These are phyloP conservation scores for Colletotrichum nymphaeae DNA, from an alignment of 2,329 filamentous ascomycete genomes.

Conservation along the genomic window DNA sequence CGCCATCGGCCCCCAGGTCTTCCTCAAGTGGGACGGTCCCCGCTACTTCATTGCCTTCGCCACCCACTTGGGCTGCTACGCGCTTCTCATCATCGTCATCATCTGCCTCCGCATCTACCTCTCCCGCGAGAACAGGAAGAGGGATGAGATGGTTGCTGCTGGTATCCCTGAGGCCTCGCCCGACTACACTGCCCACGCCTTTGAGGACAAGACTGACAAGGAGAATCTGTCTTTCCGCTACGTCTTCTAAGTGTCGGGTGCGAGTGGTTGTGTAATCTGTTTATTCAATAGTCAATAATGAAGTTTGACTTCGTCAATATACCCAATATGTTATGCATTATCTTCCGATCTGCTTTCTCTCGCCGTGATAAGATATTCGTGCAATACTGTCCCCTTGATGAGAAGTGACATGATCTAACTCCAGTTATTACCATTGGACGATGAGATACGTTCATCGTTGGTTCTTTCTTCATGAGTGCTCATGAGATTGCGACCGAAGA, in stretches of 20 bases:
- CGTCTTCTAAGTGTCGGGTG: conserved; percentile 51
- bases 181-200: conserved; percentile 61
- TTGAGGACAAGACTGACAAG: conserved; percentile 72
- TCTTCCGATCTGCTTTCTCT: neutral
- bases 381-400: too few relatives aligned
- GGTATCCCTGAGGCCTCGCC: conserved; percentile 54
- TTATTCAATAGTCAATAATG: neutral
- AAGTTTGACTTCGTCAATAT: neutral
- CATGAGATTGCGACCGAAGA: too few relatives aligned
- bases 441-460: too few relatives aligned
- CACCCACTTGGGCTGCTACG: conserved; percentile 77
- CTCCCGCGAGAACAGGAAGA: conserved; percentile 66
- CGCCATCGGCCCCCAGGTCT: conserved; percentile 75
- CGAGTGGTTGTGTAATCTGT: neutral
- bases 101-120: conserved; percentile 70
- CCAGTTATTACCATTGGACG: too few relatives aligned
- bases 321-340: neutral
- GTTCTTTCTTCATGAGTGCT: too few relatives aligned
- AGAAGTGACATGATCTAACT: too few relatives aligned
- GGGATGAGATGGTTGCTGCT: conserved; percentile 58
- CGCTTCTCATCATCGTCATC: conserved; percentile 67
- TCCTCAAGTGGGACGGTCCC: conserved; percentile 69
- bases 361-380: too few relatives aligned
- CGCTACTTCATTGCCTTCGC: conserved; percentile 77
- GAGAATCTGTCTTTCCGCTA: conserved; percentile 72